Evolutionary conservation across 2,329 filamentous ascomycete species (phyloP).

Genomic region (Colletotrichum echinochloae): DNA sequence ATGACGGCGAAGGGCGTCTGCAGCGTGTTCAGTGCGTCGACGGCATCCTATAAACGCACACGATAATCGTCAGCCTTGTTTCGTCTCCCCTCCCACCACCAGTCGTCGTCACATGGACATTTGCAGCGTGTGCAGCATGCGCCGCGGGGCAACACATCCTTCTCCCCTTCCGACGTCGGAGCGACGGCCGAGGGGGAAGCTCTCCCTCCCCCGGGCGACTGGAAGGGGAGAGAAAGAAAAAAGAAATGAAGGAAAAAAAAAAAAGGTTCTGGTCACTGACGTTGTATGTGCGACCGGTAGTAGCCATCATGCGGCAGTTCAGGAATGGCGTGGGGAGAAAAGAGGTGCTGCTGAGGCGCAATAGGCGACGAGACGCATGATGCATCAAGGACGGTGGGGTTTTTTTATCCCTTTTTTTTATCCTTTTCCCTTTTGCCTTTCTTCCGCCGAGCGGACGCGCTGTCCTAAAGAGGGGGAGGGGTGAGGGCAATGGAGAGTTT

Average conservation of each 20-base stretch:
- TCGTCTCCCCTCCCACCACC: not conserved
- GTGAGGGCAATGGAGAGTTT: not conserved
- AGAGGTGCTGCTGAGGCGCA: constrained; percentile 18
- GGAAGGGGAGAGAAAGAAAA: too few species aligned
- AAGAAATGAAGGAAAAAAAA: too few species aligned
- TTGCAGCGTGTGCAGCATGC: not conserved
- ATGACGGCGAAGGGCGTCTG: constrained; percentile 89
- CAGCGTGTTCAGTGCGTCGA: constrained; percentile 86
- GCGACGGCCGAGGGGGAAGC: not conserved
- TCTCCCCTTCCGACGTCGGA: constrained; percentile 22
- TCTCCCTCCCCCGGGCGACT: too few species aligned
- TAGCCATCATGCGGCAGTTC: constrained; percentile 32
- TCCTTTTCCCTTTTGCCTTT: not conserved
- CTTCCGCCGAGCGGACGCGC: not conserved
- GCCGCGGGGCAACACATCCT: not conserved
- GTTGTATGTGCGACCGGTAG: constrained; percentile 36
- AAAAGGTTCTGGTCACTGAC: constrained; percentile 18
- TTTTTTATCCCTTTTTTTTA: not conserved
- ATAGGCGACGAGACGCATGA: constrained; percentile 37
- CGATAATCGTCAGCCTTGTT: not conserved
- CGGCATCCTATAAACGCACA: constrained; percentile 78
- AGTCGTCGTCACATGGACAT: not conserved
- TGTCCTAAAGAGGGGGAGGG: not conserved
- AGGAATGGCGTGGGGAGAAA: not conserved
- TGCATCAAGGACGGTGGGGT: constrained; percentile 38